Conservation (phyloP, 2,329 filamentous ascomycete genomes). For the Xylaria sp. region DNA sequence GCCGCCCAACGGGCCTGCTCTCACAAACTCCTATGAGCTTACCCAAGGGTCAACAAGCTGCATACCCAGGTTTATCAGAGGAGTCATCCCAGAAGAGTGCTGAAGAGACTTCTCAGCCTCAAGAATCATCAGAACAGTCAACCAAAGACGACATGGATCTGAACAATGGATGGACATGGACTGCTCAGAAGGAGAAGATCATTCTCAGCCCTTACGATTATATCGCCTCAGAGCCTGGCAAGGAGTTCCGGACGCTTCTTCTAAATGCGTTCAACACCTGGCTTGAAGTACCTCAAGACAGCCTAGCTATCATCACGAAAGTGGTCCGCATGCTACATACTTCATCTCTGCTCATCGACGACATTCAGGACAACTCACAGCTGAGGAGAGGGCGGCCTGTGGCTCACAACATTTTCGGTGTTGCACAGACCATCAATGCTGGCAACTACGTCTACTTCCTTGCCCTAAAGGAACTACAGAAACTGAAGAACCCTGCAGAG, state of each 20-base stretch:
- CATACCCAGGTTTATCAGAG: constrained; percentile 18
- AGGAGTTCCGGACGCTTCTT: constrained; percentile 83
- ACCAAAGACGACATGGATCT: constrained; percentile 66
- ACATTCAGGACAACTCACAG: constrained; percentile 84
- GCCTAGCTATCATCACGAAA: constrained; percentile 78
- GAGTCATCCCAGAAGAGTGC: constrained; percentile 22
- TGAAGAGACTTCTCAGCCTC: constrained; percentile 18
- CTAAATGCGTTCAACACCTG: constrained; percentile 85
- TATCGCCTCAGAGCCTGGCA: constrained; percentile 80
- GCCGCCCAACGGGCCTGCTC: constrained; percentile 34
- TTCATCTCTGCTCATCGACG: constrained; percentile 84
- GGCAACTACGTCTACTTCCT: constrained; percentile 91
- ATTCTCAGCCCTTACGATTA: constrained; percentile 85
- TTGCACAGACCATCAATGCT: constrained; percentile 88
- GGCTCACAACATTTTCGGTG: constrained; percentile 85
- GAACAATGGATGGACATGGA: constrained; percentile 68
- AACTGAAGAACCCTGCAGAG: constrained; percentile 71
- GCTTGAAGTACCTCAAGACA: constrained; percentile 77
- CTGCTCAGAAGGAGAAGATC: constrained; percentile 79
- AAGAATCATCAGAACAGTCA: constrained; percentile 62
- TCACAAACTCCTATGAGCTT: constrained; percentile 32
- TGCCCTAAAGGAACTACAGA: constrained; percentile 78
- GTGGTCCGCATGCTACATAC: constrained; percentile 89
- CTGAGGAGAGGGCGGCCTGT: constrained; percentile 84
- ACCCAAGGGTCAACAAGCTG: constrained; percentile 22